phyloP scores from a whole-genome alignment of 371 early-diverging fungal genomes.

The Mucor saturninus region DNA sequence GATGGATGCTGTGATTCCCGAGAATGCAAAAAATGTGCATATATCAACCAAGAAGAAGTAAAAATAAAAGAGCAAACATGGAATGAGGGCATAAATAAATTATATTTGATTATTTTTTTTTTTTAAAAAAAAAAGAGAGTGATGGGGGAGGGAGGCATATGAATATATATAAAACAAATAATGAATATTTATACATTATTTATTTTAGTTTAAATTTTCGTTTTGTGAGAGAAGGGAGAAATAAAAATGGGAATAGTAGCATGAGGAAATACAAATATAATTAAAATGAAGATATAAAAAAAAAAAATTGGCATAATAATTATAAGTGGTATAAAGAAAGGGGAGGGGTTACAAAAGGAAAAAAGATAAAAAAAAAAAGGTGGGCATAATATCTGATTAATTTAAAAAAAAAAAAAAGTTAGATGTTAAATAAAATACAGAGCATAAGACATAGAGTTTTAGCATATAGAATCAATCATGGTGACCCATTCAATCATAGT shows the following conservation, averaged over 20 bases:
- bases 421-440: constrained; percentile 2
- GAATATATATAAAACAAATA: not conserved
- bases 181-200: constrained; percentile 8
- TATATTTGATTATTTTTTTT: not conserved
- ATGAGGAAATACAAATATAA: constrained; percentile 3
- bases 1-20: not conserved
- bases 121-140: too few relatives aligned
- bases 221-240: not conserved
- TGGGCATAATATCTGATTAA: not conserved
- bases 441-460: constrained; percentile 3
- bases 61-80: not conserved
- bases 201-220: not conserved
- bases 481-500: constrained; percentile 28
- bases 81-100: not conserved
- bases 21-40: not conserved
- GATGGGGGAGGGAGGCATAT: not conserved
- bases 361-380: not conserved
- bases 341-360: not conserved
- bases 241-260: not conserved
- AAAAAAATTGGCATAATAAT: constrained; percentile 4
- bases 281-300: constrained; percentile 3
- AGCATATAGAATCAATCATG: constrained; percentile 16
- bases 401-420: constrained; percentile 1
- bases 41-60: not conserved
- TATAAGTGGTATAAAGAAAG: constrained; percentile 1